These are phyloP conservation scores for Dendrocalamus latiflorus DNA, from an alignment of 202 grass and related monocot species.

Conservation along the genomic window DNA sequence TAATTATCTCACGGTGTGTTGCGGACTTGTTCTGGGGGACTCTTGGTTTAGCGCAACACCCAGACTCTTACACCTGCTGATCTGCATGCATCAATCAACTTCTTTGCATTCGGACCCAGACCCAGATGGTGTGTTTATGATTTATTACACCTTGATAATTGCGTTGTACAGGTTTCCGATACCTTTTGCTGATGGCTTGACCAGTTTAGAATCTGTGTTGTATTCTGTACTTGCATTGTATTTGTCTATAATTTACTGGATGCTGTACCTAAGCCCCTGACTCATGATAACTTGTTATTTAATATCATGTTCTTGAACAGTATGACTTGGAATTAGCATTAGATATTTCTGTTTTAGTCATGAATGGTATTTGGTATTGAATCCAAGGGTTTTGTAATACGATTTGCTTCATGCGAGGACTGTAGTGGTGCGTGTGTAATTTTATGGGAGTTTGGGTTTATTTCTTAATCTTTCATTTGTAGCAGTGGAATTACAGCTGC, in stretches of 20 bases:
- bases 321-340: background rate
- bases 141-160: background rate
- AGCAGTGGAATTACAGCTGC: background rate
- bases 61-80: background rate
- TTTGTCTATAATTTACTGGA: background rate
- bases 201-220: background rate
- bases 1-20: background rate
- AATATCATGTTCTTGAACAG: background rate
- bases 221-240: background rate
- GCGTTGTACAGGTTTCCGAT: background rate
- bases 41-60: background rate
- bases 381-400: background rate
- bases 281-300: background rate
- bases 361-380: background rate
- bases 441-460: slow-evolving; percentile 8
- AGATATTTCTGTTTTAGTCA: slow-evolving; percentile 10
- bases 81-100: background rate
- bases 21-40: background rate
- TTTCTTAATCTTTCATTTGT: slow-evolving; percentile 1
- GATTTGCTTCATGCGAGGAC: background rate
- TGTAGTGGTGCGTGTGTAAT: background rate
- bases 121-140: too few species aligned
- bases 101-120: too few species aligned
- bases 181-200: background rate
- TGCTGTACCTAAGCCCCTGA: background rate